Percentiles rank a stretch among this genome's conserved stretches.
Conservation (phyloP, 495 filamentous ascomycete genomes). For the Penicillium crystallinum region DNA sequence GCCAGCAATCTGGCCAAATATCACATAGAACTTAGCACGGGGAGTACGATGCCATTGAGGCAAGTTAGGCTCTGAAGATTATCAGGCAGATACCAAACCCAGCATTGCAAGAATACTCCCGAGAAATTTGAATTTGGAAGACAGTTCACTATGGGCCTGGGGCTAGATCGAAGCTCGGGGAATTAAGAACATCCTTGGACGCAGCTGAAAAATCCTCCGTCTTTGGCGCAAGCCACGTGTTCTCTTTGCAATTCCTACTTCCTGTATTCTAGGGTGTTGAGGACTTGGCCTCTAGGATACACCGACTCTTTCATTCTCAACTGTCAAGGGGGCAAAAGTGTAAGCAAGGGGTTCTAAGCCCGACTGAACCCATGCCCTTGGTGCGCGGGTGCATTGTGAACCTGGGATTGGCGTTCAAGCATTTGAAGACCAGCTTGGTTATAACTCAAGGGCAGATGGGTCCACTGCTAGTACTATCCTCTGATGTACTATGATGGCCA, state of each 20-base stretch:
- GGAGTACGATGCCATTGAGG: too few relatives aligned
- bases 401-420: neutral
- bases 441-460: neutral
- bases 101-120: neutral
- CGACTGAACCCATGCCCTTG: neutral
- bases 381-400: neutral
- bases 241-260: neutral
- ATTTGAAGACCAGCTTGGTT: neutral
- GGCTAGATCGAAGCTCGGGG: neutral
- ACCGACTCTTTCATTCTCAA: neutral
- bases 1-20: neutral
- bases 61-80: too few relatives aligned
- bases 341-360: conserved; percentile 1
- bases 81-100: neutral
- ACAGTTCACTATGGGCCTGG: neutral
- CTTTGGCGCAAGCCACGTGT: neutral
- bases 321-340: neutral
- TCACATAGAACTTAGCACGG: too few relatives aligned
- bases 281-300: neutral
- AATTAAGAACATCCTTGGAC: neutral
- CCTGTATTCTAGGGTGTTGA: too few relatives aligned
- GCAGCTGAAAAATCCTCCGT: neutral
- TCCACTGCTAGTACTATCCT: neutral
- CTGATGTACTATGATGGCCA: neutral
- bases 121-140: neutral